These are phyloP conservation scores for Penstemon newberryi DNA, from an alignment of 257 asterid species.

Conservation along the genomic window DNA sequence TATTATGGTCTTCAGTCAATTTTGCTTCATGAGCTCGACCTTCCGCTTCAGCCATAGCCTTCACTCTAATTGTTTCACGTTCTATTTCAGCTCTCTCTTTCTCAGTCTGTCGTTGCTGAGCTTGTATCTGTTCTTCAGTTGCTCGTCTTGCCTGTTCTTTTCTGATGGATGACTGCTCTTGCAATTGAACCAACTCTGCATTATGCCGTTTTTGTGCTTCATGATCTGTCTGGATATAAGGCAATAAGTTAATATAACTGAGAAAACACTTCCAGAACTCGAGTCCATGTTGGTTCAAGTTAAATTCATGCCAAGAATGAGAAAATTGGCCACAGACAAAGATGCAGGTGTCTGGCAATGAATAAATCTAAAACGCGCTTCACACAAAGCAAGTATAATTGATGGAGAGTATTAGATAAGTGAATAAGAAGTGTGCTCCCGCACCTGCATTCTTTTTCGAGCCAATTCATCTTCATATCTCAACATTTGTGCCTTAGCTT, in stretches of 20 bases:
- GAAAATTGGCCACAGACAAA: slow-evolving; percentile 3
- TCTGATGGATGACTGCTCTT: slow-evolving; percentile 85
- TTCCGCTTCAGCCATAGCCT: slow-evolving; percentile 95
- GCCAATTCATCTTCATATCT: slow-evolving; percentile 92
- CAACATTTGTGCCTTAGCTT: slow-evolving; percentile 88
- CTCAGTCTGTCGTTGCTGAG: slow-evolving; percentile 85
- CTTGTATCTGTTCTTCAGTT: slow-evolving; percentile 97
- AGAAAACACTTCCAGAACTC: slow-evolving; percentile 22
- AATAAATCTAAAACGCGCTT: background rate
- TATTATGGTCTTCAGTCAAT: slow-evolving; percentile 88
- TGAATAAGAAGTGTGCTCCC: slow-evolving; percentile 16
- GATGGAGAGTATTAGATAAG: background rate
- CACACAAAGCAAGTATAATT: background rate
- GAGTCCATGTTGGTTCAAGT: background rate
- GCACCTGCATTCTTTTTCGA: slow-evolving; percentile 90
- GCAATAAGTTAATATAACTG: slow-evolving; percentile 21
- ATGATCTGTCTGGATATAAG: slow-evolving; percentile 68
- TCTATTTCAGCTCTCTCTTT: slow-evolving; percentile 94
- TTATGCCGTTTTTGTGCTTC: slow-evolving; percentile 87
- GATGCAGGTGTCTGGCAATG: background rate
- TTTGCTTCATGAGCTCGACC: slow-evolving; percentile 92
- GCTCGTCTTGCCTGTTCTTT: slow-evolving; percentile 89
- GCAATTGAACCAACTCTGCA: slow-evolving; percentile 83
- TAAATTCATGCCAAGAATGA: slow-evolving; percentile 7
- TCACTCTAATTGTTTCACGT: slow-evolving; percentile 83